Percentiles rank a stretch among this genome's conserved stretches.
These are phyloP conservation scores for Puccinia triticina DNA, from an alignment of 1,284 basidiomycete genomes.

Conservation along the genomic window DNA sequence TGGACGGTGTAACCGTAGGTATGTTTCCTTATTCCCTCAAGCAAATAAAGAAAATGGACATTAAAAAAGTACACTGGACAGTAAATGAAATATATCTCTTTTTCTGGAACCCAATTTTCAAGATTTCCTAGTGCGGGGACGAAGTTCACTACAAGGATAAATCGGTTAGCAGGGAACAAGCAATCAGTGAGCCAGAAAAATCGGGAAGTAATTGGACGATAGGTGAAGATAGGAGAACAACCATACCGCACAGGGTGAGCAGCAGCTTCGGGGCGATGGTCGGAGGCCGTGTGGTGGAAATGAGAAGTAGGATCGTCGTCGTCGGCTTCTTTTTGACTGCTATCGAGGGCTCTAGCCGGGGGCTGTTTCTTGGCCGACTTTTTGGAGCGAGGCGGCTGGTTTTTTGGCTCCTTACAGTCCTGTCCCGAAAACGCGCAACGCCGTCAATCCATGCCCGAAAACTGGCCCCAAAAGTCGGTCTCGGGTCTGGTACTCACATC, in stretches of 20 bases:
- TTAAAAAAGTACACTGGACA: neutral
- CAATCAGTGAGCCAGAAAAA: neutral
- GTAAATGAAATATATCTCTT: neutral
- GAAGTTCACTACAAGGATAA: slow-evolving; percentile 18
- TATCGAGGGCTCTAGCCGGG: too few species aligned
- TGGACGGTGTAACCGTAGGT: neutral
- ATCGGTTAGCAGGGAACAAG: neutral
- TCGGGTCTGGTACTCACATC: neutral
- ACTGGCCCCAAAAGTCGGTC: too few species aligned
- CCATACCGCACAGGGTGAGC: slow-evolving; percentile 8
- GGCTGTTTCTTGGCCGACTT: slow-evolving; percentile 8
- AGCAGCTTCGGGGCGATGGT: neutral
- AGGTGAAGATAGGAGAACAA: neutral
- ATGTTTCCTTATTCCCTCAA: neutral
- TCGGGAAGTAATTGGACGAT: neutral
- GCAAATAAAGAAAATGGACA: neutral
- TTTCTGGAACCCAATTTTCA: neutral
- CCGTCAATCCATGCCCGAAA: neutral
- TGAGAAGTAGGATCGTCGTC: slow-evolving; percentile 30
- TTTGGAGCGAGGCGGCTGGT: neutral
- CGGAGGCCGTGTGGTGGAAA: neutral
- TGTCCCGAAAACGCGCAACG: neutral
- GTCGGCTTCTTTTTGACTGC: slow-evolving; percentile 6
- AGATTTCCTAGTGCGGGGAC: slow-evolving; percentile 17
- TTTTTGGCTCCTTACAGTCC: neutral